phyloP scores from a whole-genome alignment of 2,329 filamentous ascomycete genomes.

The Xylariaceae sp. region DNA sequence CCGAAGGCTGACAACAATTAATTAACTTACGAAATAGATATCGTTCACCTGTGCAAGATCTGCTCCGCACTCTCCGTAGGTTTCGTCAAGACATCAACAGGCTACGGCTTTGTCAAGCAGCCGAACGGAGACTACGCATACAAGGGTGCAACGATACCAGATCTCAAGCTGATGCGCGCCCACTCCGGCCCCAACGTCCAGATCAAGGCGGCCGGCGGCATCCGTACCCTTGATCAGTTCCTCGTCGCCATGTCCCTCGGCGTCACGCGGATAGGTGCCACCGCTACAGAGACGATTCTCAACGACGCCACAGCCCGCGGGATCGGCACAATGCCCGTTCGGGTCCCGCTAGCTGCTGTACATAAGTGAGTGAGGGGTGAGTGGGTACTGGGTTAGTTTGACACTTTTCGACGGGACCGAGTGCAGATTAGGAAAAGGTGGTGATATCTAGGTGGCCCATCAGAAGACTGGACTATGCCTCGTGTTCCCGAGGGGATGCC shows the following conservation, averaged over 20 bases:
- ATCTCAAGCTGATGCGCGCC: conserved; percentile 52
- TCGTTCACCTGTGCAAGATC: conserved; percentile 50
- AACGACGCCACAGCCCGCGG: conserved; percentile 47
- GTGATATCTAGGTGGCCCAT: too few relatives aligned
- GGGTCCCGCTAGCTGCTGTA: conserved; percentile 7
- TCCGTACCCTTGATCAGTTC: conserved; percentile 54
- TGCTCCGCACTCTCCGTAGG: conserved; percentile 49
- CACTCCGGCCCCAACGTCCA: conserved; percentile 41
- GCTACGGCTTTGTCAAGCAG: conserved; percentile 58
- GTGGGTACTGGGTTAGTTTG: too few relatives aligned
- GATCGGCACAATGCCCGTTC: conserved; percentile 12
- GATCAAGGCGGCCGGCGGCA: conserved; percentile 56
- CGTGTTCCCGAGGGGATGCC: too few relatives aligned
- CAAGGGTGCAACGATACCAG: conserved; percentile 47
- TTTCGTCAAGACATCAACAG: conserved; percentile 59
- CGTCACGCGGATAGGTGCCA: conserved; percentile 52
- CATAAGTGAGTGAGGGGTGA: too few relatives aligned
- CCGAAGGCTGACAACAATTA: neutral
- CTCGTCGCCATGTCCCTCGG: conserved; percentile 51
- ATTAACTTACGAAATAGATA: conserved; percentile 29
- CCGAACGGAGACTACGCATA: conserved; percentile 48
- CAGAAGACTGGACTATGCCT: too few relatives aligned
- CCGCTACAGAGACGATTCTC: conserved; percentile 51
- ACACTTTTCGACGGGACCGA: too few relatives aligned
- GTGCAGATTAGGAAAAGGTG: too few relatives aligned